phyloP scores from a whole-genome alignment of 345 rosid genomes.

The Theobroma cacao region DNA sequence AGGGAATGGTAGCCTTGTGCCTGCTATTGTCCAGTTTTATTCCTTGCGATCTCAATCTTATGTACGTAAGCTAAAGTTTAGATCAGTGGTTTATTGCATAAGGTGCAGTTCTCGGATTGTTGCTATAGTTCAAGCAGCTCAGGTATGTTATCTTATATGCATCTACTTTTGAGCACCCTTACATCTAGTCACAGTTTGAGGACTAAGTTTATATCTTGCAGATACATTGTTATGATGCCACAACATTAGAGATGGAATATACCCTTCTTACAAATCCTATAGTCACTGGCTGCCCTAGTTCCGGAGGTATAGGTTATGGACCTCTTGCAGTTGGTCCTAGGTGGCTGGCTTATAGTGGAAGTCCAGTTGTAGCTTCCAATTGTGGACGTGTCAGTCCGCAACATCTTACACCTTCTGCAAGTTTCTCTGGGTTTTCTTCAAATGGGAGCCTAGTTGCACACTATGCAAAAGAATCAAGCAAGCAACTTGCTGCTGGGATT shows the following conservation, averaged over 20 bases:
- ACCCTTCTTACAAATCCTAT: conserved; percentile 71
- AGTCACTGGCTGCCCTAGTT: conserved; percentile 33
- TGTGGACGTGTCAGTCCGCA: conserved; percentile 62
- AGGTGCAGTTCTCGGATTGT: conserved; percentile 92
- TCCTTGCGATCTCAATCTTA: conserved; percentile 78
- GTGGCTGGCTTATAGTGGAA: conserved; percentile 95
- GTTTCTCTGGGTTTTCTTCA: conserved; percentile 46
- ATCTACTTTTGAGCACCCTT: background rate
- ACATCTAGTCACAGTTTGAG: conserved; percentile 3
- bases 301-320: conserved; percentile 79
- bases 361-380: conserved; percentile 49
- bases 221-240: conserved; percentile 79
- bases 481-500: conserved; percentile 87
- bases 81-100: conserved; percentile 69
- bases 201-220: conserved; percentile 34
- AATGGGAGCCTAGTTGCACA: conserved; percentile 63
- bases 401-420: conserved; percentile 50
- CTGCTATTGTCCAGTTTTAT: conserved; percentile 66
- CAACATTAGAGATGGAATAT: conserved; percentile 59
- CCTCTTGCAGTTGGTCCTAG: conserved; percentile 95
- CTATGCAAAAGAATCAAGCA: conserved; percentile 88
- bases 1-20: conserved; percentile 36
- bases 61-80: conserved; percentile 69
- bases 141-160: conserved; percentile 45
- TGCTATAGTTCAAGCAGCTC: conserved; percentile 71